These are phyloP conservation scores for Stenocarpella maydis DNA, from an alignment of 2,329 filamentous ascomycete species.

Conservation along the genomic window DNA sequence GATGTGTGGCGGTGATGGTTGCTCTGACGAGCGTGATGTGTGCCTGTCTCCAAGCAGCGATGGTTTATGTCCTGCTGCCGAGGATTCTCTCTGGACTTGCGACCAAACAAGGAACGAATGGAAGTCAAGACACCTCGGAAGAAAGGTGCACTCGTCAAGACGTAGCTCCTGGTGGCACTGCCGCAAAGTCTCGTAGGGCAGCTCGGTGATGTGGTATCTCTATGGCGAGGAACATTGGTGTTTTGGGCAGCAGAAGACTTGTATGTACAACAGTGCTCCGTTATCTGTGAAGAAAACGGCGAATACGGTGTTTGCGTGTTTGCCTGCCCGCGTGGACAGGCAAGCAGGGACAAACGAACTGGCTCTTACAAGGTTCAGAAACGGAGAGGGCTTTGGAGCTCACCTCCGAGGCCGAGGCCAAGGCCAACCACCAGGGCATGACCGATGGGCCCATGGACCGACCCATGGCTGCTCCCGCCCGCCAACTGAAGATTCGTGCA, in stretches of 20 bases:
- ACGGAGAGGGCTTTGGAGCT: constrained; percentile 4
- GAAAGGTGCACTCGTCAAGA: no score
- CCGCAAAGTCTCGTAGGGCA: no score
- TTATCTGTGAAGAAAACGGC: neutral
- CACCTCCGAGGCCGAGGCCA: neutral
- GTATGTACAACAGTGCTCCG: neutral
- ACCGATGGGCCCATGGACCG: constrained; percentile 7
- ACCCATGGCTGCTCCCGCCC: constrained; percentile 24
- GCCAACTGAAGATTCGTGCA: constrained; percentile 15
- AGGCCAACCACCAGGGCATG: constrained; percentile 12
- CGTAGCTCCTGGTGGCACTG: neutral
- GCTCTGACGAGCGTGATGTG: neutral
- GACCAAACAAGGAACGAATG: neutral
- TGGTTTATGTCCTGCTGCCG: neutral
- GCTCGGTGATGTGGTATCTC: neutral
- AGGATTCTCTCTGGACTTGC: no score
- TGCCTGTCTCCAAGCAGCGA: neutral
- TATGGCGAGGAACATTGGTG: neutral
- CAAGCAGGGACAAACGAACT: neutral
- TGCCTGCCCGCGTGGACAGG: neutral
- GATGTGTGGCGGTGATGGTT: neutral
- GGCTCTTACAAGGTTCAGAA: neutral
- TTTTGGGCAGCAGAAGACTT: neutral
- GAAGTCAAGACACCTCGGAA: neutral
- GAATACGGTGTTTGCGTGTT: neutral